Conservation (phyloP, 257 asterid genomes). For the Solanum pinnatisectum region DNA sequence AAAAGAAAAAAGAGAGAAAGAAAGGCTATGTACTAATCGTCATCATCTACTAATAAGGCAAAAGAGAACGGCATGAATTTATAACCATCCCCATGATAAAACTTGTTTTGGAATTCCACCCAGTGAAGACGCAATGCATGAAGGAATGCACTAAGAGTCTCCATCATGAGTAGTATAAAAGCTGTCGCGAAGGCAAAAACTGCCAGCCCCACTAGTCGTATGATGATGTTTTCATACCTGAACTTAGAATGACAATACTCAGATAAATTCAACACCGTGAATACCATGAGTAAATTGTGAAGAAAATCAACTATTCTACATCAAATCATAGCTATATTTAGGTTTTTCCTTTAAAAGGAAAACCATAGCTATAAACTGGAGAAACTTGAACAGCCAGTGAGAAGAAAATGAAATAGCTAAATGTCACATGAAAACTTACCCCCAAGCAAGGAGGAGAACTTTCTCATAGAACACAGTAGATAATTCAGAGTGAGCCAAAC, state of each 20-base stretch:
- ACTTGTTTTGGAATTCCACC: constrained; percentile 90
- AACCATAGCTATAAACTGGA: background rate
- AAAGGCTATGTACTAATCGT: constrained; percentile 21
- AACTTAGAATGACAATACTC: background rate
- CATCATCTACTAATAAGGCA: constrained; percentile 47
- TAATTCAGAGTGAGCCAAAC: constrained; percentile 91
- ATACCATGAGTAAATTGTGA: background rate
- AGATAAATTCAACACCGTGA: background rate
- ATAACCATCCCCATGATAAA: constrained; percentile 86
- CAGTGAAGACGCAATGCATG: constrained; percentile 91
- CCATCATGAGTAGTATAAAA: constrained; percentile 87
- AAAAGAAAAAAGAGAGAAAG: background rate
- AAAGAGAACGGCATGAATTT: constrained; percentile 79
- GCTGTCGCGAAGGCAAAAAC: constrained; percentile 88
- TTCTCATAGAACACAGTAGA: constrained; percentile 91
- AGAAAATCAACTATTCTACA: background rate
- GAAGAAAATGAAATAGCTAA: background rate
- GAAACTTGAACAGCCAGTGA: background rate
- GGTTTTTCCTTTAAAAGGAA: background rate
- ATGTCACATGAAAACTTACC: constrained; percentile 38
- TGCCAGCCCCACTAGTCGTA: constrained; percentile 67
- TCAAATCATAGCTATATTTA: background rate
- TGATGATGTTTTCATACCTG: constrained; percentile 73
- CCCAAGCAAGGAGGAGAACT: constrained; percentile 84
- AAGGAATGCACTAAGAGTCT: constrained; percentile 88